Conservation (phyloP, 73 alveolate species). For the Paramecium caudatum region DNA sequence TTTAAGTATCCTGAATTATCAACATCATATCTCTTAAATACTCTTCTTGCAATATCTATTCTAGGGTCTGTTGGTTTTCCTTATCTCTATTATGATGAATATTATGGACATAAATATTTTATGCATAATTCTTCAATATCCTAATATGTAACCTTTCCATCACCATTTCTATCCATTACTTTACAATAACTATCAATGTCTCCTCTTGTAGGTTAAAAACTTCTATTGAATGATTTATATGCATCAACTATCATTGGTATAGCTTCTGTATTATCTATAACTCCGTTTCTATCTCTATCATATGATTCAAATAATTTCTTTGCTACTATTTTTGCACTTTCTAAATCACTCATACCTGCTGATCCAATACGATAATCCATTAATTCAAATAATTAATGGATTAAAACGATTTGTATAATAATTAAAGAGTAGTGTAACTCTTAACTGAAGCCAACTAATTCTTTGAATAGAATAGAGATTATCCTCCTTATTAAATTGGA, state of each 20-base stretch:
- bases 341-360: constrained; percentile 57
- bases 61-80: constrained; percentile 32
- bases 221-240: constrained; percentile 73
- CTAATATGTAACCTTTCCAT: constrained; percentile 74
- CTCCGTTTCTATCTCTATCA: constrained; percentile 76
- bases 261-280: constrained; percentile 70
- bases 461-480: constrained; percentile 52
- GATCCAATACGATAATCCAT: constrained; percentile 51
- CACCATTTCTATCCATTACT: constrained; percentile 78
- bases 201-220: constrained; percentile 72
- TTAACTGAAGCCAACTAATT: background rate
- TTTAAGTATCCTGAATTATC: constrained; percentile 68
- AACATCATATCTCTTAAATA: constrained; percentile 72
- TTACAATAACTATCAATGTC: constrained; percentile 73
- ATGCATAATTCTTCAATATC: constrained; percentile 77
- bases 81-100: constrained; percentile 40
- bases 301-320: constrained; percentile 72
- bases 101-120: constrained; percentile 67
- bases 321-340: constrained; percentile 71
- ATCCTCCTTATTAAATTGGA: constrained; percentile 46
- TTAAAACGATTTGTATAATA: constrained; percentile 16
- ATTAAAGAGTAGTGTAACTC: background rate
- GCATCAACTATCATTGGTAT: constrained; percentile 78
- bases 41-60: constrained; percentile 67
- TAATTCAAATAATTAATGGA: constrained; percentile 54